Evolutionary conservation across 148 eudicot genomes (phyloP).

Genomic region (Arbutus unedo): DNA sequence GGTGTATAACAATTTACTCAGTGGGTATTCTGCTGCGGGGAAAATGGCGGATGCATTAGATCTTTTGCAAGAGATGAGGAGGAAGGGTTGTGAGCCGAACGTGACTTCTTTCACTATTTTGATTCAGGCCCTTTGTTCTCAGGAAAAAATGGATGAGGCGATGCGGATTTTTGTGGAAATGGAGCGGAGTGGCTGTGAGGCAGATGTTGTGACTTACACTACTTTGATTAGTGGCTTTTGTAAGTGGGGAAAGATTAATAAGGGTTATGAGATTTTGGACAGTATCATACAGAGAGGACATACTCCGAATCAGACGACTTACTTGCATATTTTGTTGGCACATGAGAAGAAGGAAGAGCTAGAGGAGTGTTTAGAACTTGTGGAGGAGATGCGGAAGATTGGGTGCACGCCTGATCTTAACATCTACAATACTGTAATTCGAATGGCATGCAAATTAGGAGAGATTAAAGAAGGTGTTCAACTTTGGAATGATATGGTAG

Average conservation of each 20-base stretch:
- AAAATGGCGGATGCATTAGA: conserved; percentile 89
- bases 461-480: conserved; percentile 69
- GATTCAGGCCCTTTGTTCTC: conserved; percentile 84
- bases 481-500: conserved; percentile 71
- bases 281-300: conserved; percentile 66
- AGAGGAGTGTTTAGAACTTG: conserved; percentile 79
- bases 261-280: conserved; percentile 64
- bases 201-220: conserved; percentile 76
- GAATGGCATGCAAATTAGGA: conserved; percentile 71
- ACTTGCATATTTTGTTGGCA: conserved; percentile 66
- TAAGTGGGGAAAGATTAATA: conserved; percentile 73
- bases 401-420: conserved; percentile 60
- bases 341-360: conserved; percentile 88
- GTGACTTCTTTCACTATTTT: conserved; percentile 74
- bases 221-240: conserved; percentile 79
- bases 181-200: conserved; percentile 71
- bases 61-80: conserved; percentile 86
- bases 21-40: conserved; percentile 71
- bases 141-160: conserved; percentile 76
- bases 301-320: conserved; percentile 67
- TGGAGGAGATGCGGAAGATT: conserved; percentile 68
- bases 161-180: conserved; percentile 66
- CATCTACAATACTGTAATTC: conserved; percentile 69
- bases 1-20: conserved; percentile 80
- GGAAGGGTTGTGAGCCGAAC: conserved; percentile 82